phyloP scores from a whole-genome alignment of 2,329 filamentous ascomycete genomes.

The Fusarium verticillioides region DNA sequence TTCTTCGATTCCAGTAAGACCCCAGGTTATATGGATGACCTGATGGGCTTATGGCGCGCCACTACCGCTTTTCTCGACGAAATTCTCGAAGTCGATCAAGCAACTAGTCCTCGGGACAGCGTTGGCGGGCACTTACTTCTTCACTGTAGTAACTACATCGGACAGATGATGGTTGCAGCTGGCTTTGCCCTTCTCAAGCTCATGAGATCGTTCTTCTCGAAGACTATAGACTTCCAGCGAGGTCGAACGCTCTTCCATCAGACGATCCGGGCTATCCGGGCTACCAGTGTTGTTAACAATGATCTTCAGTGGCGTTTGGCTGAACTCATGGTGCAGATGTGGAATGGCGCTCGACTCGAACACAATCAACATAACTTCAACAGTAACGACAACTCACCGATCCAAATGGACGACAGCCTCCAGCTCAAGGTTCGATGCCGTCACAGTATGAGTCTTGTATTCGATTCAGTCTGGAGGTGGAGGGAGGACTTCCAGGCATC shows the following conservation, averaged over 20 bases:
- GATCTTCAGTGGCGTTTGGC: slow-evolving; percentile 83
- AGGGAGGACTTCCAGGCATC: slow-evolving; percentile 80
- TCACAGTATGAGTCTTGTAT: slow-evolving; percentile 87
- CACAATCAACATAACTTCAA: slow-evolving; percentile 59
- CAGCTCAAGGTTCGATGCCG: slow-evolving; percentile 85
- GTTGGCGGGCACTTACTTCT: slow-evolving; percentile 67
- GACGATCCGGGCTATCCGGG: slow-evolving; percentile 75
- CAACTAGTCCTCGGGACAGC: slow-evolving; percentile 57
- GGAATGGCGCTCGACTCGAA: slow-evolving; percentile 74
- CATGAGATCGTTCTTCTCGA: slow-evolving; percentile 79
- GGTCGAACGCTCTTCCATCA: slow-evolving; percentile 76
- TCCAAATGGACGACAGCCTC: slow-evolving; percentile 73
- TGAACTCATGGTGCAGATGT: slow-evolving; percentile 89
- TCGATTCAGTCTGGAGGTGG: slow-evolving; percentile 88
- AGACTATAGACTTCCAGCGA: slow-evolving; percentile 75
- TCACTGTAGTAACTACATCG: slow-evolving; percentile 79
- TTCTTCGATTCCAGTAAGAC: slow-evolving; percentile 84
- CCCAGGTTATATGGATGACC: slow-evolving; percentile 76
- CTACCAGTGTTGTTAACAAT: slow-evolving; percentile 79
- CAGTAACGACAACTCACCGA: slow-evolving; percentile 60
- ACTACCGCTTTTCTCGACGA: slow-evolving; percentile 76
- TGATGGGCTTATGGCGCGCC: slow-evolving; percentile 80
- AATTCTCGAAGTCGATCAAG: slow-evolving; percentile 65
- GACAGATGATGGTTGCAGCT: slow-evolving; percentile 87
- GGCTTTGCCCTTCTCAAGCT: slow-evolving; percentile 82